Conservation (phyloP, 2,329 filamentous ascomycete species). For the Verticillium longisporum region DNA sequence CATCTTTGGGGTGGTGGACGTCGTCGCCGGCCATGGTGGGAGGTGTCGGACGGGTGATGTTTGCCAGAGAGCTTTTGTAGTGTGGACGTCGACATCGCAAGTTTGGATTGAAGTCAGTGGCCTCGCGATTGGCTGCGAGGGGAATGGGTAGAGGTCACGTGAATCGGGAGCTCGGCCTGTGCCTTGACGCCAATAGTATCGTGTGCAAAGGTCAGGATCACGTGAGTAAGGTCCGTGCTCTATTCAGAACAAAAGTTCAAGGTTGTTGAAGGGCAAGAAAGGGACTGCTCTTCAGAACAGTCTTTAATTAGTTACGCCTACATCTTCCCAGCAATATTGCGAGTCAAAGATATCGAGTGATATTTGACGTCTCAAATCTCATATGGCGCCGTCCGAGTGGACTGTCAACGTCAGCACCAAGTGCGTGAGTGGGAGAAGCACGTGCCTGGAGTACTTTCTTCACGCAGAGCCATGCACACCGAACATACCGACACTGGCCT, state of each 20-base stretch:
- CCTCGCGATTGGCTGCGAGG: neutral
- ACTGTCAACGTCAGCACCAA: too few relatives aligned
- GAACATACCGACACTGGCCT: neutral
- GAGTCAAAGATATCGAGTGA: too few relatives aligned
- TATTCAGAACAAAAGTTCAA: too few relatives aligned
- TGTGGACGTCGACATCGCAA: conserved; percentile 8
- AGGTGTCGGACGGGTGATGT: conserved; percentile 3
- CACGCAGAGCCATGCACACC: too few relatives aligned
- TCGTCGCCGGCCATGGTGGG: conserved; percentile 23
- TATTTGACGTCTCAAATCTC: too few relatives aligned
- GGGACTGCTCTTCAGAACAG: too few relatives aligned
- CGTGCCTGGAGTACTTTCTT: too few relatives aligned
- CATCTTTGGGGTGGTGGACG: conserved; percentile 67
- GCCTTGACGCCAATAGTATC: conserved; percentile 6
- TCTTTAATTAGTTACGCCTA: too few relatives aligned
- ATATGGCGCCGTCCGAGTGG: too few relatives aligned
- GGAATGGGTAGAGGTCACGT: conserved; percentile 6
- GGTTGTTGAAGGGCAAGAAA: too few relatives aligned
- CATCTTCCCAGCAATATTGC: too few relatives aligned
- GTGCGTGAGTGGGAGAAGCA: too few relatives aligned
- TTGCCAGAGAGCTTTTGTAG: conserved; percentile 5
- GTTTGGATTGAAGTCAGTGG: conserved; percentile 7
- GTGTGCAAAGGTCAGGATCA: conserved; percentile 8
- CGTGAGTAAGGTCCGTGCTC: neutral
- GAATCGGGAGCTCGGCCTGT: neutral